A percentile compares a stretch with the other conserved stretches of the same genome.
These are phyloP conservation scores for Epichloe coenophiala DNA, from an alignment of 2,329 filamentous ascomycete genomes.

Conservation along the genomic window DNA sequence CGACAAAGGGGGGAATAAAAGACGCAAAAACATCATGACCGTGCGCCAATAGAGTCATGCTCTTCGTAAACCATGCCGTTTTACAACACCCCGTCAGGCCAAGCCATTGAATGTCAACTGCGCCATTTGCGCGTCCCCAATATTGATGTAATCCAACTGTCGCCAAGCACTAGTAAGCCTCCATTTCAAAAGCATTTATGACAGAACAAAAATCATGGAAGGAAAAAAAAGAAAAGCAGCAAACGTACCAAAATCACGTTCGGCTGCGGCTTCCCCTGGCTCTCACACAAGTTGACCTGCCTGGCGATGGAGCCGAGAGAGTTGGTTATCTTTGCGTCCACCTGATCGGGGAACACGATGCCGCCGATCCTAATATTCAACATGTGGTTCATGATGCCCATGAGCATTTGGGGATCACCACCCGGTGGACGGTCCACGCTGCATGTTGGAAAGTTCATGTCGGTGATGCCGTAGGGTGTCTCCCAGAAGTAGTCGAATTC, in stretches of 20 bases:
- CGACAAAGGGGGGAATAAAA: neutral
- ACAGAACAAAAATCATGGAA: neutral
- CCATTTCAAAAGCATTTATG: conserved; percentile 3
- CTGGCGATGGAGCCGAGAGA: conserved; percentile 17
- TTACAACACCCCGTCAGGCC: conserved; percentile 6
- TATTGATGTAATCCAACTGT: conserved; percentile 30
- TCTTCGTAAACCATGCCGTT: neutral
- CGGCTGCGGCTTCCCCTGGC: conserved; percentile 13
- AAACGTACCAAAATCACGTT: conserved; percentile 21
- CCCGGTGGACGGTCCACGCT: conserved; percentile 45
- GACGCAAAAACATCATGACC: neutral
- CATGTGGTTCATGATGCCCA: conserved; percentile 32
- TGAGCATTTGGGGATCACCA: conserved; percentile 23
- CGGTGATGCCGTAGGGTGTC: conserved; percentile 53
- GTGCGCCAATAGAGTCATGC: neutral
- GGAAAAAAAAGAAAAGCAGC: neutral
- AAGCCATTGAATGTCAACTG: conserved; percentile 26
- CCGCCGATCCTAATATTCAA: conserved; percentile 17
- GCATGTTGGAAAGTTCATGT: conserved; percentile 49
- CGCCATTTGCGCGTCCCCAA: conserved; percentile 26
- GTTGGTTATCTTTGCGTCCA: conserved; percentile 19
- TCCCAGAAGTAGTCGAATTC: conserved; percentile 59
- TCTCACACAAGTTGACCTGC: conserved; percentile 16
- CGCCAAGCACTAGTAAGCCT: conserved; percentile 3
- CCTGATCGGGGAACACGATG: conserved; percentile 22